Percentiles rank a stretch among this genome's conserved stretches.
phyloP scores from a whole-genome alignment of 2,329 filamentous ascomycete species.

The Aspergillus puulaauensis region DNA sequence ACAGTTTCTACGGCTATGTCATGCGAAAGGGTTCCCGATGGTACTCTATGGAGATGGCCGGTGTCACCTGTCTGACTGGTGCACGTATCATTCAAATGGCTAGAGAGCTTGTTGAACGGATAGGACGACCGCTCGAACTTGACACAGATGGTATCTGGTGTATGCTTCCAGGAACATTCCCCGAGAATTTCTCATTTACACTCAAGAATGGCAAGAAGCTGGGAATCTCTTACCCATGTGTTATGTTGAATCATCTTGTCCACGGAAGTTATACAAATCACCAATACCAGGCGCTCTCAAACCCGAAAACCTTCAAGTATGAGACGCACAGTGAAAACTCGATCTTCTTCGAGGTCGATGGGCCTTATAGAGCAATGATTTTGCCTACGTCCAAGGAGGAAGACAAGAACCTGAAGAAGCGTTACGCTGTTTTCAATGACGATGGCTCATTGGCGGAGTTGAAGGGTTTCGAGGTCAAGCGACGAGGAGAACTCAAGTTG shows the following conservation, averaged over 20 bases:
- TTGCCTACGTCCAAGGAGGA: conserved; percentile 97
- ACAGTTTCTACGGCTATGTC: conserved; percentile 98
- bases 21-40: conserved; percentile 98
- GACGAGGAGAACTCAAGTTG: conserved; percentile 94
- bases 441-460: conserved; percentile 92
- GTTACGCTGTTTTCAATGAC: conserved; percentile 98
- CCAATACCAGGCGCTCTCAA: conserved; percentile 88
- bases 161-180: conserved; percentile 93
- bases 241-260: conserved; percentile 98
- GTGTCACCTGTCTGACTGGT: conserved; percentile 94
- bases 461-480: conserved; percentile 97
- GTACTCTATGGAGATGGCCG: conserved; percentile 99
- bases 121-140: conserved; percentile 87
- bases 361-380: conserved; percentile 96
- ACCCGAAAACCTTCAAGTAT: conserved; percentile 79
- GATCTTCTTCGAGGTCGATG: conserved; percentile 99
- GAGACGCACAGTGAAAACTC: conserved; percentile 98
- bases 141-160: conserved; percentile 99
- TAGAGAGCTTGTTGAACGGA: conserved; percentile 85
- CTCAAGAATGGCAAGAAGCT: conserved; percentile 95
- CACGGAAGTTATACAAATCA: conserved; percentile 95
- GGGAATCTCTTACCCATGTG: conserved; percentile 94
- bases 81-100: conserved; percentile 97
- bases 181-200: conserved; percentile 93
- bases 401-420: conserved; percentile 99